Evolutionary conservation across 768 basidiomycete species (phyloP).

Genomic region (Xerocomellus chrysenteron): DNA sequence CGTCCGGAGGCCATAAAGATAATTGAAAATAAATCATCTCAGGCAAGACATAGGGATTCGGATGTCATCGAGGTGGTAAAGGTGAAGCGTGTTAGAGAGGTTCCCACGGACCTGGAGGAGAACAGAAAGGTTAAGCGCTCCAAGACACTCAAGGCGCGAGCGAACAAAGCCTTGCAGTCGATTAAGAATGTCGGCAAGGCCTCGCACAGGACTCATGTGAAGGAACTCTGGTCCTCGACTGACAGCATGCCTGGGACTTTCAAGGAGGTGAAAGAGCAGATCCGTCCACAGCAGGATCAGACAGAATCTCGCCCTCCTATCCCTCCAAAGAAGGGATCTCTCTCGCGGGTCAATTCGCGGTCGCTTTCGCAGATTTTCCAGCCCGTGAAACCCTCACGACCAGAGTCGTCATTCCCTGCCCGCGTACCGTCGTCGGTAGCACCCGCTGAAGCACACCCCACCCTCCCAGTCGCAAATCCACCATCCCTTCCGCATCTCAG

Average conservation of each 20-base stretch:
- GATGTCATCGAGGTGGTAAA: slow-evolving; percentile 64
- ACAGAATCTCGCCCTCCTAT: slow-evolving; percentile 12
- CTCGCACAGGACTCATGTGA: slow-evolving; percentile 38
- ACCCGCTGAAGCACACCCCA: slow-evolving; percentile 17
- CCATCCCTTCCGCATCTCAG: slow-evolving; percentile 8
- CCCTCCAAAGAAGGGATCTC: slow-evolving; percentile 25
- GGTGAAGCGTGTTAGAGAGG: slow-evolving; percentile 42
- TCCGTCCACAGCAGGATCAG: slow-evolving; percentile 13
- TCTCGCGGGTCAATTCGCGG: slow-evolving; percentile 29
- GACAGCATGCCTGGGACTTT: slow-evolving; percentile 29
- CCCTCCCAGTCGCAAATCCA: slow-evolving; percentile 2
- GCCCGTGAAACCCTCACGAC: slow-evolving; percentile 28
- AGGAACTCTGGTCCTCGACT: slow-evolving; percentile 36
- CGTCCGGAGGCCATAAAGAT: slow-evolving; percentile 29
- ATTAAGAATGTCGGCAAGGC: slow-evolving; percentile 44
- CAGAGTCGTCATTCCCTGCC: slow-evolving; percentile 23
- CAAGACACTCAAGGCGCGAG: slow-evolving; percentile 46
- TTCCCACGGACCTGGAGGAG: slow-evolving; percentile 22
- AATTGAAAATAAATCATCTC: slow-evolving; percentile 20
- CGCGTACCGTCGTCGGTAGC: slow-evolving; percentile 22
- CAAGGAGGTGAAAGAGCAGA: slow-evolving; percentile 27
- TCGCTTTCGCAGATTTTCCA: slow-evolving; percentile 33
- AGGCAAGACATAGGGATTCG: slow-evolving; percentile 23
- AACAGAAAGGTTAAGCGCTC: slow-evolving; percentile 31
- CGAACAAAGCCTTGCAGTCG: slow-evolving; percentile 46